Evolutionary conservation across 306 rosid species (phyloP), one percentile per base, ranked within the genome.

Genomic region (Prinsepia uniflora): DNA sequence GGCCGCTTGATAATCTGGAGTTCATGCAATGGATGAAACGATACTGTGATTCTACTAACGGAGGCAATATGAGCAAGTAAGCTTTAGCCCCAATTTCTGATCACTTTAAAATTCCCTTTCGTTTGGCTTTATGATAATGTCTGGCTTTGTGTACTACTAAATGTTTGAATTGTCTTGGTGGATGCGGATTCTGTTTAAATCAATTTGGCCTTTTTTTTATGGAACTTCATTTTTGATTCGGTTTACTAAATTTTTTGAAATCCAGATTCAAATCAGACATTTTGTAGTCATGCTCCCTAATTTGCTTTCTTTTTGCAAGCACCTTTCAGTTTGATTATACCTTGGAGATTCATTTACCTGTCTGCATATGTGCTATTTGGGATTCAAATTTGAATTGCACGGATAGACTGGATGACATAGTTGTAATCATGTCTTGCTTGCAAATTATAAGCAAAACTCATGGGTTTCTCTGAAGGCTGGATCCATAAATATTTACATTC

Each of bases 21-120:
- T 89, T 94, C 83, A 94, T 91, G 95, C 99, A 91, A 61, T 94
- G 99, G 99, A 77, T 94, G 97, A 94, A 94, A 77, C 68, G 92
- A 43, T 94, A 91, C 86, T 91, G 96, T 39, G 99, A 94, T 78
- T 89, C 99, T 0, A 82, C 86, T 67, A 83, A 80, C 70, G 87
- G 91, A 2, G 92, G 95, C 49, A 63, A 41, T 72, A 43, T 67
- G 59, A 75, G 75, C 53, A 75, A 17, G 99, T 94, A 78, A 71
- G 49, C 63, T 47, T 6, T 8, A 44, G 34, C 39, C 10, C 9
- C 8, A 41, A 24, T 55, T 71, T 18, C 36, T 13, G 6, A 5
- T 34, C 55, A 4, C 12, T 7, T 69, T 20, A 3, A 18, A 22
- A 0, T 10, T 67, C 56, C 12, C 22, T 19, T 10, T 41, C 50